Percentiles rank a stretch among this genome's conserved stretches.
Conservation (phyloP, 768 basidiomycete species). For the Boletus rubescentipes region DNA sequence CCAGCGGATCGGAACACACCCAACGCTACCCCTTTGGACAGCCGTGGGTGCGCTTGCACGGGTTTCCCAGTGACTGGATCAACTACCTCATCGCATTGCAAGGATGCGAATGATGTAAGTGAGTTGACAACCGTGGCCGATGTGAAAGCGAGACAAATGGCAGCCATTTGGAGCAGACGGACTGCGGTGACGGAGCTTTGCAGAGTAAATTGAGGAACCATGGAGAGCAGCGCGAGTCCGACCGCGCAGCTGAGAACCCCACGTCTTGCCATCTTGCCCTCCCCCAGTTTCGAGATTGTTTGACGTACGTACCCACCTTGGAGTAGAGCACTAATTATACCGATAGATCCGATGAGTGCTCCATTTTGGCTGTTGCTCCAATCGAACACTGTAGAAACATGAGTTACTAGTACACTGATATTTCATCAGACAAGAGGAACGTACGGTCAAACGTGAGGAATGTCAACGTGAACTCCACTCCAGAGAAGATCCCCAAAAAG, state of each 20-base stretch:
- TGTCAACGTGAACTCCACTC: slow-evolving; percentile 94
- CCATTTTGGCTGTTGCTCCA: slow-evolving; percentile 92
- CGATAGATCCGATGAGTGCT: slow-evolving; percentile 80
- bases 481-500: slow-evolving; percentile 90
- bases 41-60: slow-evolving; percentile 54
- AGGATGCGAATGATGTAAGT: slow-evolving; percentile 85
- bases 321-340: slow-evolving; percentile 83
- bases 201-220: slow-evolving; percentile 58
- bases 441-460: slow-evolving; percentile 89
- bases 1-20: slow-evolving; percentile 90
- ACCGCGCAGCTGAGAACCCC: slow-evolving; percentile 74
- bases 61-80: slow-evolving; percentile 59
- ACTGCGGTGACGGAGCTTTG: slow-evolving; percentile 45
- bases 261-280: slow-evolving; percentile 78
- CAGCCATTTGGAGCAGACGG: slow-evolving; percentile 62
- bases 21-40: slow-evolving; percentile 82
- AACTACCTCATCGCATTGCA: slow-evolving; percentile 81
- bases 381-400: slow-evolving; percentile 63
- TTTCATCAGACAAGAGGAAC: slow-evolving; percentile 27
- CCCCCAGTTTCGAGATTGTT: slow-evolving; percentile 69
- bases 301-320: slow-evolving; percentile 96
- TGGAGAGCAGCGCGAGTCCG: slow-evolving; percentile 68
- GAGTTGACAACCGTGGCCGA: slow-evolving; percentile 94
- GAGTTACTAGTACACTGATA: neutral
- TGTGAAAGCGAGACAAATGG: slow-evolving; percentile 87